These are phyloP conservation scores for Melaleuca quinquenervia DNA, from an alignment of 345 rosid genomes.

Conservation along the genomic window DNA sequence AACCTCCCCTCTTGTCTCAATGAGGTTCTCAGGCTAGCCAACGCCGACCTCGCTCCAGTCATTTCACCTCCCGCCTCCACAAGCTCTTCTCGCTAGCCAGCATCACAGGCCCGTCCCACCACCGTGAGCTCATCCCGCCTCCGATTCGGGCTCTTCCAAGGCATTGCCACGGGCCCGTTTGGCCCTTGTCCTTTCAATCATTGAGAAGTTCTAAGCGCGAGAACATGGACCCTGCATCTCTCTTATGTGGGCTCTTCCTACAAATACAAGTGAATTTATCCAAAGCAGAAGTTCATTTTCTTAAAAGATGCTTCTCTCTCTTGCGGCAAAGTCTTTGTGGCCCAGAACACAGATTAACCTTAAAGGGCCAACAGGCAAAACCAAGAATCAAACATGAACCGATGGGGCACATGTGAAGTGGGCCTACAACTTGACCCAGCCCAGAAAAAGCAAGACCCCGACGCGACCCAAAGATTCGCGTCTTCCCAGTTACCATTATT, in stretches of 20 bases:
- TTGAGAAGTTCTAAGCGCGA: neutral
- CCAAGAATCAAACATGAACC: neutral
- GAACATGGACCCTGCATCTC: neutral
- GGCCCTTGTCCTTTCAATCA: neutral
- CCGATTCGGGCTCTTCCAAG: neutral
- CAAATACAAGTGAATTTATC: neutral
- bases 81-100: neutral
- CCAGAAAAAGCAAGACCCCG: neutral
- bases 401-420: neutral
- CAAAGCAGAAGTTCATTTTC: neutral
- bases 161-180: fast-evolving
- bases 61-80: neutral
- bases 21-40: neutral
- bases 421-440: neutral
- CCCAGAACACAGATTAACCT: neutral
- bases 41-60: neutral
- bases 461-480: neutral
- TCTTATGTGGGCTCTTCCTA: neutral
- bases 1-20: neutral
- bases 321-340: neutral
- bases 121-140: neutral
- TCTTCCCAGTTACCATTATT: too few relatives aligned
- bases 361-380: neutral
- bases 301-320: neutral
- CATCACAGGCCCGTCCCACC: neutral